Conservation (phyloP, 2,329 filamentous ascomycete genomes). For the Fusarium humuli region DNA sequence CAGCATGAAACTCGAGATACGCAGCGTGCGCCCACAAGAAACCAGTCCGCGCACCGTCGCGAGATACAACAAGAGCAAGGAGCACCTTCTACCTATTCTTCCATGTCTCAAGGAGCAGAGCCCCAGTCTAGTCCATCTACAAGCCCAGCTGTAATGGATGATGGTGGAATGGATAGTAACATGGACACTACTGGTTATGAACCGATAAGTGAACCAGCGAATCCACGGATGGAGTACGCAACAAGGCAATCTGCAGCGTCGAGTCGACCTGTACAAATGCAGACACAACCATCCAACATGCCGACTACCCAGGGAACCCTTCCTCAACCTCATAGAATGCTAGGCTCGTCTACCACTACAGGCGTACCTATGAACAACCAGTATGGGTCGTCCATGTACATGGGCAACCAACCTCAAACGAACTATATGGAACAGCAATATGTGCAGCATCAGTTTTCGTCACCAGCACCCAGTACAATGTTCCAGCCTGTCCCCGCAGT, state of each 20-base stretch:
- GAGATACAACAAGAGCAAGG: conserved; percentile 2
- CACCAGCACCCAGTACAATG: conserved; percentile 39
- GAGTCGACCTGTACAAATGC: conserved; percentile 41
- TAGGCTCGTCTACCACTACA: conserved; percentile 42
- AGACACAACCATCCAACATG: conserved; percentile 35
- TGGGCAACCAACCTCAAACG: conserved; percentile 54
- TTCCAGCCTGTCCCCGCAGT: conserved; percentile 42
- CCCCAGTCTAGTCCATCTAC: conserved; percentile 31
- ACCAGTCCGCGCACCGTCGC: not conserved
- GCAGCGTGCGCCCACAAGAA: not conserved
- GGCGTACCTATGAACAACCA: conserved; percentile 50
- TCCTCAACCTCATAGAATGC: conserved; percentile 41
- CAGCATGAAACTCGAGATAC: not conserved
- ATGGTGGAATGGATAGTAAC: conserved; percentile 34
- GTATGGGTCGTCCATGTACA: conserved; percentile 55
- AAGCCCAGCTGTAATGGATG: conserved; percentile 27
- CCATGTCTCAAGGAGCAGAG: not conserved
- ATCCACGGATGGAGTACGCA: conserved; percentile 43
- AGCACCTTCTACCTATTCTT: conserved; percentile 1
- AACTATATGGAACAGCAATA: conserved; percentile 52
- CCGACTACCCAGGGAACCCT: conserved; percentile 31
- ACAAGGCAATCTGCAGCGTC: conserved; percentile 32
- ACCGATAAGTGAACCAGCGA: conserved; percentile 41
- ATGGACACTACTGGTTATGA: conserved; percentile 42
- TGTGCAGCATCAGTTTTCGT: conserved; percentile 47